Conservation (phyloP, 1,284 basidiomycete species). For the Ceraceosorus bombacis region DNA sequence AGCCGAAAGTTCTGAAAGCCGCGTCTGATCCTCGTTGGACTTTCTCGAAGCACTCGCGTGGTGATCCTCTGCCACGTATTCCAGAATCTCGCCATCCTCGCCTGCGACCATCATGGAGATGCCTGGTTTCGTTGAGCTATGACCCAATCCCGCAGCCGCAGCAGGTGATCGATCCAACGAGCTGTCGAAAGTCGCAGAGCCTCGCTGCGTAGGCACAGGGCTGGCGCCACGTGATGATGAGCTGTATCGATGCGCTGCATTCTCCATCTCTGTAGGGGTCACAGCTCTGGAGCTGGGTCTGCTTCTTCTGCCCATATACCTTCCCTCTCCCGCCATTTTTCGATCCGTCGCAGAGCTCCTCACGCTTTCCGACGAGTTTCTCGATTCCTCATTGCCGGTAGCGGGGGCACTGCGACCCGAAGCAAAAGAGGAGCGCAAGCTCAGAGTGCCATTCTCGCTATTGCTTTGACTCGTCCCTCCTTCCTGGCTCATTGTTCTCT, state of each 20-base stretch:
- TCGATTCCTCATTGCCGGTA: not conserved
- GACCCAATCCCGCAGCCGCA: too few species aligned
- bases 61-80: not conserved
- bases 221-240: too few species aligned
- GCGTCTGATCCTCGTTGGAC: not conserved
- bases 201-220: too few species aligned
- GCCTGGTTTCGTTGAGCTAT: not conserved
- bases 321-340: conserved; percentile 3
- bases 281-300: conserved; percentile 3
- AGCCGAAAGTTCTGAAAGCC: not conserved
- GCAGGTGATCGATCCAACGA: too few species aligned
- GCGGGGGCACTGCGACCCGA: not conserved
- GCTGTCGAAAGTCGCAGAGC: too few species aligned
- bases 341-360: too few species aligned
- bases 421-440: too few species aligned
- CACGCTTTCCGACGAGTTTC: not conserved
- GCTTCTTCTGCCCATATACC: conserved; percentile 9
- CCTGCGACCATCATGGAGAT: conserved; percentile 9
- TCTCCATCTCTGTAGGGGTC: conserved; percentile 1
- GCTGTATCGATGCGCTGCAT: too few species aligned
- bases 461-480: not conserved
- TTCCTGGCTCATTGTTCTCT: not conserved
- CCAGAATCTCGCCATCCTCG: conserved; percentile 8
- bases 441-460: not conserved
- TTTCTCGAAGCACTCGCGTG: not conserved